A percentile compares a stretch with the other conserved stretches of the same genome.
Evolutionary conservation across 2,329 filamentous ascomycete genomes (phyloP).

Genomic region (Onygenales sp.): DNA sequence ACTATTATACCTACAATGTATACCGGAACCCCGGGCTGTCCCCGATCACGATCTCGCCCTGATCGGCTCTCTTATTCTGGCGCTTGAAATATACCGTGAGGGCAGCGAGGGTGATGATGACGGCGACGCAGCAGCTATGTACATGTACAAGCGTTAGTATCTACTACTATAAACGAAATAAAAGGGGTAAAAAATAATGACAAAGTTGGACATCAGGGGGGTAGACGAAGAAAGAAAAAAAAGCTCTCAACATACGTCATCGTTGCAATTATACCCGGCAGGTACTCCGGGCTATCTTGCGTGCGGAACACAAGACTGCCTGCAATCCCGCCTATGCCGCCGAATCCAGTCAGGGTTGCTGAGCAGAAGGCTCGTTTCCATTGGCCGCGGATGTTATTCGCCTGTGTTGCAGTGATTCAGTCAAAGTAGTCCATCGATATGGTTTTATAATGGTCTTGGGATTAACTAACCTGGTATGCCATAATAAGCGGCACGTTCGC

Average conservation of each 20-base stretch:
- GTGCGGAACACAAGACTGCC: slow-evolving; percentile 59
- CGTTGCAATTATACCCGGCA: slow-evolving; percentile 8
- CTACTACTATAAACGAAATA: background rate
- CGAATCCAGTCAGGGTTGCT: slow-evolving; percentile 62
- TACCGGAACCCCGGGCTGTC: slow-evolving; percentile 5
- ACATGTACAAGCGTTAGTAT: background rate
- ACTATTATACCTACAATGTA: slow-evolving; percentile 2
- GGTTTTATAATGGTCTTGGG: background rate
- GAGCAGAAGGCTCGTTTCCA: slow-evolving; percentile 73
- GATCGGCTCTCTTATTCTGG: slow-evolving; percentile 6
- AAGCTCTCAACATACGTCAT: slow-evolving; percentile 6
- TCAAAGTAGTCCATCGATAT: background rate
- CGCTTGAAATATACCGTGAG: slow-evolving; percentile 5
- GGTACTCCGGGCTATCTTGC: slow-evolving; percentile 9
- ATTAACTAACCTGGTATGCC: slow-evolving; percentile 48
- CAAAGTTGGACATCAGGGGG: too few species aligned
- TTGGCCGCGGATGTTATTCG: slow-evolving; percentile 72
- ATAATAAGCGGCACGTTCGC: slow-evolving; percentile 61
- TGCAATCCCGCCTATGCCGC: slow-evolving; percentile 63
- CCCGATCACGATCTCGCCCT: slow-evolving; percentile 4
- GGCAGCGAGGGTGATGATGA: background rate
- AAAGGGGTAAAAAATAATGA: background rate
- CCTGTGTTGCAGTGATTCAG: slow-evolving; percentile 17
- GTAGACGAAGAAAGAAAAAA: background rate
- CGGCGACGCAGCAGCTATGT: background rate